Evolutionary conservation across 2,329 filamentous ascomycete species (phyloP), one percentile per base, ranked within the genome.

Genomic region (Penicillium sclerotiorum): DNA sequence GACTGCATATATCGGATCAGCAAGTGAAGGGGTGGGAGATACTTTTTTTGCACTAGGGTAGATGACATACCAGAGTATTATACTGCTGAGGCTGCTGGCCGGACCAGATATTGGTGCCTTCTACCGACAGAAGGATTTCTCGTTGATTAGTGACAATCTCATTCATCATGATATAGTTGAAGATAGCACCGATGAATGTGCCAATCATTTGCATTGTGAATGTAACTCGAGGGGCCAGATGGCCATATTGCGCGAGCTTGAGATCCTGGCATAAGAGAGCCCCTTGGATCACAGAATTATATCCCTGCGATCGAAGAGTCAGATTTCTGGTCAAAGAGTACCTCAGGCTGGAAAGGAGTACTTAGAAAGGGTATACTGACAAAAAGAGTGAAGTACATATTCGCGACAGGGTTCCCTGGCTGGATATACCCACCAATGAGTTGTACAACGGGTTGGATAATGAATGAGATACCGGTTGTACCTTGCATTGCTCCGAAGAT

Each of bases 341-440:
- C 18, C 8, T 18, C 18, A 15, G n/a, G n/a, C 8, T 11, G 3
- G 11, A 22, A 15, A 8, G 2, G 25, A 7, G 6, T 30, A 42
- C 40, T 22, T 12, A n/a, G 3, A 5, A 22, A 15, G 6, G 2
- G 25, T 3, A 8, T 30, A 42, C 40, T 22, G 11, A 42, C 58
- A 56, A 32, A 42, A 18, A 42, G 40, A 23, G 62, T 62, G 52
- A 66, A 66, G 42, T 69, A 70, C 44, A 71, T 40, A 32, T 59
- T 53, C 70, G 20, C 65, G 54, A 42, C 40, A 7, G 40, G 40
- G 12, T 42, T 42, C 3, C 68, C 68, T 12, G 71, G 77, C 45
- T 73, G 69, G 48, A 81, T 64, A 27, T 79, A 76, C 17, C 76
- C 78, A 3, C 71, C 77, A 18, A 81, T 60, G 70, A 80, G 75